phyloP scores from a whole-genome alignment of 1,284 basidiomycete species.

The Ganoderma leucocontextum region DNA sequence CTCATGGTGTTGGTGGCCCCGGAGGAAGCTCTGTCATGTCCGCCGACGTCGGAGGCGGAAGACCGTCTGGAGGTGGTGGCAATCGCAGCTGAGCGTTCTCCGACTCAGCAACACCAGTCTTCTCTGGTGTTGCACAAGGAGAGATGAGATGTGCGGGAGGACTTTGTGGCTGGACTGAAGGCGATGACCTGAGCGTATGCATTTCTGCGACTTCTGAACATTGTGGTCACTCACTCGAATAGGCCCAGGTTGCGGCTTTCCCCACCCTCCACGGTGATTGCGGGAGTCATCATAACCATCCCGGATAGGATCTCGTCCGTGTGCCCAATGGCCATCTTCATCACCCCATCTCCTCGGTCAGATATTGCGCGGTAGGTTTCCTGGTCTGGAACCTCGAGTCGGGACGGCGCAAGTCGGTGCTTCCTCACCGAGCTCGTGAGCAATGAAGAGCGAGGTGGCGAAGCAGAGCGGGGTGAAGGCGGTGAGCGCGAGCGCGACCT shows the following conservation, averaged over 20 bases:
- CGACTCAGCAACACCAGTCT: conserved; percentile 27
- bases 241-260: conserved; percentile 2
- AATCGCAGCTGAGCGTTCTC: conserved; percentile 39
- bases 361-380: conserved; percentile 30
- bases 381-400: conserved; percentile 30
- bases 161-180: conserved; percentile 12
- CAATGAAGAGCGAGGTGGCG: conserved; percentile 39
- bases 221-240: conserved; percentile 1
- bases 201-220: conserved; percentile 10
- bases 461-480: conserved; percentile 40
- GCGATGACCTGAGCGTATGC: conserved; percentile 30
- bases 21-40: conserved; percentile 37
- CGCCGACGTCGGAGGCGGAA: conserved; percentile 34
- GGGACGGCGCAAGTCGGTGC: conserved; percentile 41
- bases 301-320: conserved; percentile 21
- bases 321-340: conserved; percentile 20
- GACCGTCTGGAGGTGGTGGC: conserved; percentile 49
- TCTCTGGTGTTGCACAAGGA: conserved; percentile 24
- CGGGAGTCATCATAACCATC: conserved; percentile 30
- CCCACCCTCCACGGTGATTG: conserved; percentile 23
- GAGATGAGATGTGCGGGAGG: conserved; percentile 25
- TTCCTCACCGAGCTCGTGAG: conserved; percentile 38
- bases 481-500: conserved; percentile 33
- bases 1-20: conserved; percentile 43
- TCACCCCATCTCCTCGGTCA: conserved; percentile 34